Evolutionary conservation across 164 flowering plant genomes (phyloP), one percentile per base, ranked within the genome.

Genomic region (Houttuynia cordata): DNA sequence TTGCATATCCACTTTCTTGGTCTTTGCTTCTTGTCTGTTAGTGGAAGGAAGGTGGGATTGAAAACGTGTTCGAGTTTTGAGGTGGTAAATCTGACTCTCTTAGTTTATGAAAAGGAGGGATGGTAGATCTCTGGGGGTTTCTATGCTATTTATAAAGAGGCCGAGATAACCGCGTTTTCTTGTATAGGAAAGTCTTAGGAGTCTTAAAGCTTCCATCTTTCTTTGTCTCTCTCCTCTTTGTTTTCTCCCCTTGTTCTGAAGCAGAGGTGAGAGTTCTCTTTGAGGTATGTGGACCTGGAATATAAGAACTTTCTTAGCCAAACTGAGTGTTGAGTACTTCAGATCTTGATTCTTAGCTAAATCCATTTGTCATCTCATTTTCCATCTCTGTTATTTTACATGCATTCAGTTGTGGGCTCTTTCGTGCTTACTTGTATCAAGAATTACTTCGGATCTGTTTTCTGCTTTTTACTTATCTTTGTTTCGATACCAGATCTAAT

Each of bases 61-160:
- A 24, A n/a, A 60, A 49, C 63, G 63, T 24, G 63, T 60, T 60
- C 20, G 24, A 50, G 34, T 19, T 49, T n/a, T 60, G 37, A 50
- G 53, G 53, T 50, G 20, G 8, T 49, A 50, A 50, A 60, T 49
- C 63, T 24, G 63, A 59, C 62, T 59, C 45, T 59, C n/a, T 22
- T 59, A 45, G 52, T 45, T 41, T 22, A 0, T n/a, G 21, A 23
- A 14, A n/a, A n/a, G n/a, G n/a, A n/a, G 41, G 41, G 51, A 10
- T 21, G 42, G 22, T 60, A 60, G 63, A 60, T 60, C 63, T 60
- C 63, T 18, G 19, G 10, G 51, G 42, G 21, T 59, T 42, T 15
- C 12, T 49, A n/a, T n/a, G n/a, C n/a, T n/a, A 53, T 60, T 45
- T 49, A 23, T 60, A 60, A 50, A 19, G 54, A 30, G 52, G 13